Base-by-base conservation (phyloP, 495 filamentous ascomycete genomes). In the Penicillium pulvis region DNA sequence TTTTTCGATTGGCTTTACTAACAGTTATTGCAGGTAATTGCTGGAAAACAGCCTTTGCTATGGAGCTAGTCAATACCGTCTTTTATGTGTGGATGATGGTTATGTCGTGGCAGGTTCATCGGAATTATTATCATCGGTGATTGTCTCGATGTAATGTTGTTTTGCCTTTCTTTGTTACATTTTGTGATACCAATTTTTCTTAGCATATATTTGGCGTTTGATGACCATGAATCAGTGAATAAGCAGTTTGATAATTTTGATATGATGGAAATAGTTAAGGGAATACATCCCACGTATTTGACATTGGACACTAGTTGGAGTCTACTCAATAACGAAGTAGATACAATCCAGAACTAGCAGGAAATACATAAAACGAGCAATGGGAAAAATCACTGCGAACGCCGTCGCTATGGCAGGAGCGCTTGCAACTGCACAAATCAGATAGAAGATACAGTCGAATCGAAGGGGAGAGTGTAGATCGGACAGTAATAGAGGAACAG, bases 61-160 rank as follows among this genome's bases (percentile, higher is more conserved):
- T 85, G 65, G 89, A 86, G 62, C 71, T 96, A 50, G 82, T 96
- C 6, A 93, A 90, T 48, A 84, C 79, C 10, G 83, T 98, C 26
- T 95, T 97, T 68, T 83, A 96, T 66, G 63, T 97, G 7, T 98
- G 92, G 93, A 93, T 98, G 79, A 92, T 97, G 70, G 76, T 98
- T 47, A 91, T 98, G 87, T 87, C 88, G 17, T 90, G 86, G 75
- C 90, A 96, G 72, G 94, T 98, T 14, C 88, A 90, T 76, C 80
- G 82, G 48, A 84, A 90, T 68, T 58, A 81, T 53, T 68, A 54
- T 33, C 58, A 68, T 51, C 62, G 55, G 61, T 55, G 45, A 39
- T 46, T 46, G 43, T 4, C 19, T 46, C 23, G 43, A 24, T 36
- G 33, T 36, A 36, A 36, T 12, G 12, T 1, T 11, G 41, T 55